Evolutionary conservation across 192 early-diverging fungal genomes (phyloP).

Genomic region (Umbelopsis ramanniana): DNA sequence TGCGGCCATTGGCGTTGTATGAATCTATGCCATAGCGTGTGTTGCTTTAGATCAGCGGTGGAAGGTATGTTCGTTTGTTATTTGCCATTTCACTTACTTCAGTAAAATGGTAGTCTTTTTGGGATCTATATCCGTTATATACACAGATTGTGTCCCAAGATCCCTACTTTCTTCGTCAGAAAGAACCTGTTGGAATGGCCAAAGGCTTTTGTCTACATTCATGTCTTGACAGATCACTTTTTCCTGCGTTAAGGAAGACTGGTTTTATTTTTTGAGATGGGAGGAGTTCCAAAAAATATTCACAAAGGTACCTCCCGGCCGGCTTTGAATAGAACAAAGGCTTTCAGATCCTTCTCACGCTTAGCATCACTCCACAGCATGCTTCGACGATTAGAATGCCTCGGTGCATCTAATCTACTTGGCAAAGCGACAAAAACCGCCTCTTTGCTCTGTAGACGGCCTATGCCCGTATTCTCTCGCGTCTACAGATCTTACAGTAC

Average conservation of each 20-base stretch:
- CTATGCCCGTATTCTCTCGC: not conserved
- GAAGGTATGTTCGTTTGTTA: not conserved
- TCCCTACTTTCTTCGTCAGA: conserved; percentile 46
- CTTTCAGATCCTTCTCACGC: not conserved
- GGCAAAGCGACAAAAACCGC: no score
- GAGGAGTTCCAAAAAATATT: not conserved
- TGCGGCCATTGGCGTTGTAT: conserved; percentile 46
- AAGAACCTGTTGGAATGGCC: conserved; percentile 49
- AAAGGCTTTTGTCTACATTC: conserved; percentile 5
- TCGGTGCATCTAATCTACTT: no score
- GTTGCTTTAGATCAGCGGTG: not conserved
- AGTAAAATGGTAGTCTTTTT: conserved; percentile 32
- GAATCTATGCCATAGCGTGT: conserved; percentile 43
- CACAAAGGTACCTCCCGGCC: not conserved
- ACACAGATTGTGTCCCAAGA: conserved; percentile 43
- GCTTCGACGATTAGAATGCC: no score
- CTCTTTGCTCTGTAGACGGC: no score
- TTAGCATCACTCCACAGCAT: no score
- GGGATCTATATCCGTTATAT: conserved; percentile 33
- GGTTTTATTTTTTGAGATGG: no score
- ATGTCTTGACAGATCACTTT: conserved; percentile 1
- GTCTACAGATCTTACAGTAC: not conserved
- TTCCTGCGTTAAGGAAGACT: no score
- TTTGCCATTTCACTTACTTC: conserved; percentile 18
- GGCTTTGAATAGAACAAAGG: not conserved